Percentiles rank a stretch among this genome's conserved stretches.
Evolutionary conservation across 1,284 basidiomycete genomes (phyloP).

Genomic region (Salmacisia buchloeana): DNA sequence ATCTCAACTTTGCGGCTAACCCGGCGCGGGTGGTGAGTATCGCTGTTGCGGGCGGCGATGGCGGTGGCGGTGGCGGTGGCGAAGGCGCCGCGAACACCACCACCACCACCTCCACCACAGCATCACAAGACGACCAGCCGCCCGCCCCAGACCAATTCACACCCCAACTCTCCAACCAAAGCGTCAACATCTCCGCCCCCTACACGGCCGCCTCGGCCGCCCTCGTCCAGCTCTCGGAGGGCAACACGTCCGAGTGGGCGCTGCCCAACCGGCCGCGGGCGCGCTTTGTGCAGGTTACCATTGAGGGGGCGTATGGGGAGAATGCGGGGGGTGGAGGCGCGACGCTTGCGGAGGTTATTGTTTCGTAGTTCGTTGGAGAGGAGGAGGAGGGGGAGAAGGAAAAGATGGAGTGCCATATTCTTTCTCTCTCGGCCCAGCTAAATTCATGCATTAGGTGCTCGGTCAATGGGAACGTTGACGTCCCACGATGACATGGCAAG

Average conservation of each 20-base stretch:
- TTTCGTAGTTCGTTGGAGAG: neutral
- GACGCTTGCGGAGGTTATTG: slow-evolving; percentile 10
- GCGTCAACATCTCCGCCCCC: slow-evolving; percentile 8
- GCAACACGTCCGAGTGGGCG: slow-evolving; percentile 10
- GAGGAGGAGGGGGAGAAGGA: neutral
- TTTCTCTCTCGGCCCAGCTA: neutral
- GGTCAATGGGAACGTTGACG: too few relatives aligned
- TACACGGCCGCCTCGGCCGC: neutral
- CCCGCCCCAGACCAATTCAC: too few relatives aligned
- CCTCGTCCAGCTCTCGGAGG: slow-evolving; percentile 3
- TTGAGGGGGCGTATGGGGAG: slow-evolving; percentile 8
- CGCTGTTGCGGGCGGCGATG: neutral
- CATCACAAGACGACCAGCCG: too few relatives aligned
- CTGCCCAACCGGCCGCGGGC: neutral
- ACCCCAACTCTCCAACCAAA: too few relatives aligned
- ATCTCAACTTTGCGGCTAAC: slow-evolving; percentile 9
- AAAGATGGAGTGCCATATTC: neutral
- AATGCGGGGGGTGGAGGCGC: slow-evolving; percentile 2
- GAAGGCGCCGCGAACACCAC: too few relatives aligned
- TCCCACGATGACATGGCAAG: too few relatives aligned
- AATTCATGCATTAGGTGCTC: too few relatives aligned
- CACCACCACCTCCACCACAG: too few relatives aligned
- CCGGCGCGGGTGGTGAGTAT: slow-evolving; percentile 2
- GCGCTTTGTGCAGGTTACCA: slow-evolving; percentile 7
- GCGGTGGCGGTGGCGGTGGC: too few relatives aligned